phyloP scores from a whole-genome alignment of 192 early-diverging fungal species.

The Gonapodya prolifera region DNA sequence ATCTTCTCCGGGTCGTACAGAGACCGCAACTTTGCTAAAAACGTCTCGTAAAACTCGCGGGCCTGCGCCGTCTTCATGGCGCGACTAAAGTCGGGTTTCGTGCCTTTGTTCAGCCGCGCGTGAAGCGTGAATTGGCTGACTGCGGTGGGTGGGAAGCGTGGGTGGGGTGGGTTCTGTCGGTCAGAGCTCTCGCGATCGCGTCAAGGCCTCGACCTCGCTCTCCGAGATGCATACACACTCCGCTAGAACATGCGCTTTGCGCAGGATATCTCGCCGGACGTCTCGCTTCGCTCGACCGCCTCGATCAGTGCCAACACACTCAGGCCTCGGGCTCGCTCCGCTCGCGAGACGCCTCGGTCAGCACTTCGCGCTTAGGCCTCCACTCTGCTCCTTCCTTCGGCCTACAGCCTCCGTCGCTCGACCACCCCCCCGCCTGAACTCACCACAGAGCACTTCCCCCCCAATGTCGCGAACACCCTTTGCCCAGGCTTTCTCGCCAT shows the following conservation, averaged over 20 bases:
- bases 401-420: too few species aligned
- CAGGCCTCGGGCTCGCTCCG: too few species aligned
- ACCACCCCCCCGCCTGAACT: neutral
- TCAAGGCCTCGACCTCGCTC: too few species aligned
- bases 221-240: too few species aligned
- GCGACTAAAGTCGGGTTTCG: constrained; percentile 86
- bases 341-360: too few species aligned
- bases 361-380: too few species aligned
- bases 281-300: too few species aligned
- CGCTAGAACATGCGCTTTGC: too few species aligned
- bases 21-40: constrained; percentile 52
- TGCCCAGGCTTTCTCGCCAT: constrained; percentile 58
- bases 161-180: neutral
- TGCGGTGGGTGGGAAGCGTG: neutral
- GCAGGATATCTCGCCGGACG: too few species aligned
- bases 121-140: constrained; percentile 93
- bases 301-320: too few species aligned
- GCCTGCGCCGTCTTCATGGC: constrained; percentile 65
- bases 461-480: constrained; percentile 60
- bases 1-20: constrained; percentile 52
- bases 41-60: constrained; percentile 58
- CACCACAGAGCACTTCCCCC: constrained; percentile 67
- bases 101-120: constrained; percentile 61
- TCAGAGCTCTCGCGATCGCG: too few species aligned
- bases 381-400: too few species aligned